Evolutionary conservation across 1,139 yeast species (phyloP).

Genomic region (Pichia sp.): DNA sequence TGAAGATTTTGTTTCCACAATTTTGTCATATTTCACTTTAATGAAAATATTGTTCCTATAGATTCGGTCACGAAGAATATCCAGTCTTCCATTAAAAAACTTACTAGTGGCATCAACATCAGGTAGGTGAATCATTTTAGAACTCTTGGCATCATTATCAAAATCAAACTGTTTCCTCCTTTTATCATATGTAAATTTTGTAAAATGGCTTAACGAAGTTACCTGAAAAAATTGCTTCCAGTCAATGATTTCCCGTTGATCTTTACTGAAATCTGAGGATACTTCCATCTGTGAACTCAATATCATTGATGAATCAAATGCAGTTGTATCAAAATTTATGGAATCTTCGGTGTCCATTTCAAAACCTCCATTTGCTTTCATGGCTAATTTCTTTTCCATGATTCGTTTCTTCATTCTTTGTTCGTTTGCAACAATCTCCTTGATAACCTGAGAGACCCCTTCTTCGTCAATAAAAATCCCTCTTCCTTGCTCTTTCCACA

Average conservation of each 20-base stretch:
- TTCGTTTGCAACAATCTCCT: conserved; percentile 35
- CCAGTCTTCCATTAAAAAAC: conserved; percentile 44
- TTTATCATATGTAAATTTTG: conserved; percentile 56
- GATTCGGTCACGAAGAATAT: conserved; percentile 59
- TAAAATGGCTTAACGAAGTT: conserved; percentile 60
- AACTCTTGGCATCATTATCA: background rate
- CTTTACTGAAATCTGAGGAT: conserved; percentile 27
- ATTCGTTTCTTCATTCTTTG: conserved; percentile 13
- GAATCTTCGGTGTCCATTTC: conserved; percentile 7
- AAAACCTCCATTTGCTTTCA: background rate
- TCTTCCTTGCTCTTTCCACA: conserved; percentile 85
- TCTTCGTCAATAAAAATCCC: conserved; percentile 79
- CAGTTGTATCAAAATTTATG: conserved; percentile 1
- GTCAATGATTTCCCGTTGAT: conserved; percentile 32
- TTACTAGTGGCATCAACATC: conserved; percentile 26
- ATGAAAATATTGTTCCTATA: conserved; percentile 73
- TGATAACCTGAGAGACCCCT: conserved; percentile 56
- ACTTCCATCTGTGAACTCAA: background rate
- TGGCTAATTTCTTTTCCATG: conserved; percentile 1
- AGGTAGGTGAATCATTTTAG: conserved; percentile 17
- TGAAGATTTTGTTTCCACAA: conserved; percentile 31
- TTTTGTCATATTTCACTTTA: conserved; percentile 36
- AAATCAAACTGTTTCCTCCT: conserved; percentile 56
- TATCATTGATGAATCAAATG: conserved; percentile 5
- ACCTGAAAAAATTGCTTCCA: conserved; percentile 73